Evolutionary conservation across 2,329 filamentous ascomycete species (phyloP).

Genomic region (Verticillium zaregamsianum): DNA sequence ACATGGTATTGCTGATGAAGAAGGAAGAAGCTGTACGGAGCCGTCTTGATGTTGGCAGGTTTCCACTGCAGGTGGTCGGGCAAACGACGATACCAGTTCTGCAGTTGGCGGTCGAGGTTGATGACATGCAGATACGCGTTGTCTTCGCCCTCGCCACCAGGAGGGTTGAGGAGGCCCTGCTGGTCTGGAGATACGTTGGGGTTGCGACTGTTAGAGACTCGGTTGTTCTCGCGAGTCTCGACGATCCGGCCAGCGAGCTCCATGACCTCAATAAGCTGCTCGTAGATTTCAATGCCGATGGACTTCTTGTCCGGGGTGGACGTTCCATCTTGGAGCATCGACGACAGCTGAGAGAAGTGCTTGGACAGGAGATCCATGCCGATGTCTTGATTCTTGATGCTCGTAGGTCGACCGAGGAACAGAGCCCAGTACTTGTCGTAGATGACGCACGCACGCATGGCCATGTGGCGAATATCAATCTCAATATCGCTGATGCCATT

Average conservation of each 20-base stretch:
- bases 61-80: conserved; percentile 45
- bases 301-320: conserved; percentile 20
- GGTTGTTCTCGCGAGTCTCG: conserved; percentile 34
- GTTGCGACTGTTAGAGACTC: conserved; percentile 25
- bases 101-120: conserved; percentile 47
- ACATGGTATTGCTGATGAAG: conserved; percentile 53
- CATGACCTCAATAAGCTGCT: conserved; percentile 51
- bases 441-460: conserved; percentile 46
- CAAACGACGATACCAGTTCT: conserved; percentile 49
- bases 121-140: conserved; percentile 46
- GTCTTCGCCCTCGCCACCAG: conserved; percentile 28
- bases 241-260: conserved; percentile 49
- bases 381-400: conserved; percentile 49
- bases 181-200: conserved; percentile 21
- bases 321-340: conserved; percentile 23
- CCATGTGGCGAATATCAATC: conserved; percentile 44
- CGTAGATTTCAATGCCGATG: conserved; percentile 36
- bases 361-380: conserved; percentile 42
- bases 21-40: conserved; percentile 46
- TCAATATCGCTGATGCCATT: conserved; percentile 41
- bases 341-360: conserved; percentile 37
- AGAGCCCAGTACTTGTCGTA: conserved; percentile 53
- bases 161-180: conserved; percentile 17
- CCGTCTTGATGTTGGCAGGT: conserved; percentile 45
- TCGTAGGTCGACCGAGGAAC: conserved; percentile 48